Percentiles rank a stretch among this genome's conserved stretches.
phyloP scores from a whole-genome alignment of 176 grass and related monocot genomes.

The Dactylis glomerata region DNA sequence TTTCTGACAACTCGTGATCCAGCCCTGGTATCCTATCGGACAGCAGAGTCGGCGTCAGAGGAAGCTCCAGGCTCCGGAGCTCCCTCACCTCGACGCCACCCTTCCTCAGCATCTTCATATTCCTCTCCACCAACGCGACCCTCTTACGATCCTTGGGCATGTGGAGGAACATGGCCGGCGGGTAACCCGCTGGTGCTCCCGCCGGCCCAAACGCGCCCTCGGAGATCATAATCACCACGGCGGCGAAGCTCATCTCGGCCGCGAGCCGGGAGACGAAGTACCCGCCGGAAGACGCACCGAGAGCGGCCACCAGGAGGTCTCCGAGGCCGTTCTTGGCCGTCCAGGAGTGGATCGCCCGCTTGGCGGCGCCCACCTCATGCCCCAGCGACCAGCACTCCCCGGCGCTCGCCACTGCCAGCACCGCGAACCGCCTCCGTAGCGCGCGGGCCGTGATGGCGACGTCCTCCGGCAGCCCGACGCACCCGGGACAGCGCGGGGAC shows the following conservation, averaged over 20 bases:
- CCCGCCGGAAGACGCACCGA: slow-evolving; percentile 68
- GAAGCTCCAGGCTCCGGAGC: slow-evolving; percentile 55
- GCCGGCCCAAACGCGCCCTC: slow-evolving; percentile 46
- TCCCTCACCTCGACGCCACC: slow-evolving; percentile 58
- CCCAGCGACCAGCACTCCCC: slow-evolving; percentile 64
- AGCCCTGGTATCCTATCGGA: slow-evolving; percentile 55
- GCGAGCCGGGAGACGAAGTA: slow-evolving; percentile 63
- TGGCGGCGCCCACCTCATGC: slow-evolving; percentile 37
- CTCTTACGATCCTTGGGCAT: slow-evolving; percentile 70
- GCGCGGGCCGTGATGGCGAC: slow-evolving; percentile 40
- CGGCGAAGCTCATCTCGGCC: slow-evolving; percentile 43
- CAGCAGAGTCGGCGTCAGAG: slow-evolving; percentile 46
- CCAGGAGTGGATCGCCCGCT: slow-evolving; percentile 41
- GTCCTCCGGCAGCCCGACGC: slow-evolving; percentile 61
- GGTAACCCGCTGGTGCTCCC: slow-evolving; percentile 27
- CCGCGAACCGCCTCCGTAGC: slow-evolving; percentile 48
- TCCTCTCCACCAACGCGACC: slow-evolving; percentile 43
- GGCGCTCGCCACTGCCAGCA: slow-evolving; percentile 52
- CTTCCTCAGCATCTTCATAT: slow-evolving; percentile 45
- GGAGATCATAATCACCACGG: slow-evolving; percentile 73
- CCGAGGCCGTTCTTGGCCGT: slow-evolving; percentile 32
- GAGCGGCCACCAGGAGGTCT: slow-evolving; percentile 30
- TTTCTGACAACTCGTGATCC: slow-evolving; percentile 30
- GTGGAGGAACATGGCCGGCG: slow-evolving; percentile 65
- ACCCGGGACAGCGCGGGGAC: slow-evolving; percentile 51